Percentiles rank a stretch among this genome's conserved stretches.
These are phyloP conservation scores for Mycena latifolia DNA, from an alignment of 768 basidiomycete species.

Conservation along the genomic window DNA sequence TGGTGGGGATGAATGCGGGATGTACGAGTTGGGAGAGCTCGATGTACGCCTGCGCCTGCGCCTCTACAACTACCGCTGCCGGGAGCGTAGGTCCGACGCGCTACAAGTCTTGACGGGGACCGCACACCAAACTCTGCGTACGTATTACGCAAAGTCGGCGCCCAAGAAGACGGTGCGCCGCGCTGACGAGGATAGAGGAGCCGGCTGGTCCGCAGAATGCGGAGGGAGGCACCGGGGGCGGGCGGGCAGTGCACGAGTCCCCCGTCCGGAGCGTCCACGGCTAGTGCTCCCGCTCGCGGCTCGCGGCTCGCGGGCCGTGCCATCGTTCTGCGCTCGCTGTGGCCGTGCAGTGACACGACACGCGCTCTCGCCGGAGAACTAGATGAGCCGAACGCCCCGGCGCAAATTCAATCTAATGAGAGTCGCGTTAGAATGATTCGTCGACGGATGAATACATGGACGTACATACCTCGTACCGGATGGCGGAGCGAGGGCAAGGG, in stretches of 20 bases:
- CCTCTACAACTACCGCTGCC: constrained; percentile 9
- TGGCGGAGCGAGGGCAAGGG: too few species aligned
- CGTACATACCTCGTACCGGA: too few species aligned
- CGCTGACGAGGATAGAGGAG: background rate
- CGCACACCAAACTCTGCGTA: constrained; percentile 3
- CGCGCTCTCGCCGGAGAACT: too few species aligned
- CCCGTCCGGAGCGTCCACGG: background rate
- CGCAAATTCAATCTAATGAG: too few species aligned
- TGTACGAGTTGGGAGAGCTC: constrained; percentile 4
- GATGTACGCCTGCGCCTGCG: background rate
- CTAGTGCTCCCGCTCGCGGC: background rate
- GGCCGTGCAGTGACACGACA: too few species aligned
- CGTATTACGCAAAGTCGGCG: too few species aligned
- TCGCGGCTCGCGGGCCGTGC: too few species aligned
- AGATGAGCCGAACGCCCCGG: too few species aligned
- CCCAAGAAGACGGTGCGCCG: too few species aligned
- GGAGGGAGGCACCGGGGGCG: constrained; percentile 1
- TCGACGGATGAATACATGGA: too few species aligned
- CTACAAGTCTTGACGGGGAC: constrained; percentile 13
- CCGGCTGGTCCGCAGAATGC: background rate
- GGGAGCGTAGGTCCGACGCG: constrained; percentile 6
- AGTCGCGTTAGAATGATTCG: too few species aligned
- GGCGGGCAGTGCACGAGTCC: background rate
- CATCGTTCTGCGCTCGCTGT: too few species aligned
- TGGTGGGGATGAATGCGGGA: constrained; percentile 1